A percentile compares a stretch with the other conserved stretches of the same genome.
These are phyloP conservation scores for Spatholobus suberectus DNA, from an alignment of 306 rosid genomes.

Conservation along the genomic window DNA sequence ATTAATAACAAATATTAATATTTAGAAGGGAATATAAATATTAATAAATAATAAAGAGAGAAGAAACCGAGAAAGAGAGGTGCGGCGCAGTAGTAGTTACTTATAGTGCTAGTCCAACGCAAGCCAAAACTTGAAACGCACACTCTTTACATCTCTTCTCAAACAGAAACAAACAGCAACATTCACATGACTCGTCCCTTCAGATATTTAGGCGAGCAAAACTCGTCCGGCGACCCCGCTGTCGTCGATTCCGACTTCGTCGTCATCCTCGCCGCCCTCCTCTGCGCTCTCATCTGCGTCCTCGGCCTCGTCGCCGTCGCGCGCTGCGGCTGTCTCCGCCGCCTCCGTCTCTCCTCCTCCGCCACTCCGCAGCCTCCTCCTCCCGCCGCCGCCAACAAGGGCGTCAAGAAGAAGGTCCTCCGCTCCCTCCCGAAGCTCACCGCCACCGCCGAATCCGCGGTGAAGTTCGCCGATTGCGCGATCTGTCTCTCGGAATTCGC, in stretches of 20 bases:
- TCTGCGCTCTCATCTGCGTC: constrained; percentile 82
- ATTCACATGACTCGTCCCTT: constrained; percentile 66
- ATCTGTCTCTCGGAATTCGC: constrained; percentile 74
- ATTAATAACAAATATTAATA: too few species aligned
- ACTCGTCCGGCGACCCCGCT: constrained; percentile 48
- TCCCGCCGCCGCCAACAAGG: constrained; percentile 64
- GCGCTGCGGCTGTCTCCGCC: constrained; percentile 84
- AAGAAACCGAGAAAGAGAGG: too few species aligned
- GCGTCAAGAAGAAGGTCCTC: constrained; percentile 74
- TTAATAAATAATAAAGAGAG: background rate
- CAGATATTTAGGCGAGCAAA: constrained; percentile 57
- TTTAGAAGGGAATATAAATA: background rate
- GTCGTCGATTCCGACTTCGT: constrained; percentile 65
- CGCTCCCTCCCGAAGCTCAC: constrained; percentile 75
- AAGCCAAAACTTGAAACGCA: background rate
- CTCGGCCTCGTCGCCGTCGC: constrained; percentile 75
- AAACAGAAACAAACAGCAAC: background rate
- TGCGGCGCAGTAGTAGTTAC: constrained; percentile 13
- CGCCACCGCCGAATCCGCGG: constrained; percentile 57
- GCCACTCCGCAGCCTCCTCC: constrained; percentile 23
- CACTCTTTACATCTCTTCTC: background rate
- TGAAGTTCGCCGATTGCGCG: constrained; percentile 68
- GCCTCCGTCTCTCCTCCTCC: constrained; percentile 44
- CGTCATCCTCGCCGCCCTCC: constrained; percentile 78
- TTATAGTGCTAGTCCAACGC: constrained; percentile 31